Percentiles rank a stretch among this genome's conserved stretches.
These are phyloP conservation scores for Rhizoclosmatium globosum DNA, from an alignment of 192 early-diverging fungal genomes.

Conservation along the genomic window DNA sequence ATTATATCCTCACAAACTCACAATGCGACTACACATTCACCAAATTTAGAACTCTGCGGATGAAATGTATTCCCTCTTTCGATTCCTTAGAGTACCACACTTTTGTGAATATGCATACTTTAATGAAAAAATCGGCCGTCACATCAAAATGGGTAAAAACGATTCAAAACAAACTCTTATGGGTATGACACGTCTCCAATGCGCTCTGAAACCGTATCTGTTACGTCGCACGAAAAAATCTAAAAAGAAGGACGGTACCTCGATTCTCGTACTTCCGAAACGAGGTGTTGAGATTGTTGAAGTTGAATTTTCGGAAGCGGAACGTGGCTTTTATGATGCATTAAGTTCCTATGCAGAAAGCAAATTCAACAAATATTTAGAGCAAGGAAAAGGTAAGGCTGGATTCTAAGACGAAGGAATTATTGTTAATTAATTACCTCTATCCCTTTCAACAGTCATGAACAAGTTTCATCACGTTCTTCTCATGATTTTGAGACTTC, in stretches of 20 bases:
- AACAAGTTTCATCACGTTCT: conserved; percentile 46
- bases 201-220: not conserved
- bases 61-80: conserved; percentile 75
- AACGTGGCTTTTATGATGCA: conserved; percentile 19
- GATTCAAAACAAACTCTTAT: not conserved
- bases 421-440: no score
- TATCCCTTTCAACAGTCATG: conserved; percentile 32
- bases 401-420: not conserved
- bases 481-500: conserved; percentile 33
- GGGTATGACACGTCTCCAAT: conserved; percentile 5
- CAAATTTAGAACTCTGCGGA: conserved; percentile 69
- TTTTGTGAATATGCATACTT: conserved; percentile 58
- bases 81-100: conserved; percentile 70
- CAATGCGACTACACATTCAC: not conserved
- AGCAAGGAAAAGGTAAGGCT: not conserved
- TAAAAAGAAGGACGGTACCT: no score
- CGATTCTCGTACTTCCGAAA: not conserved
- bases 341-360: not conserved
- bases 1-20: not conserved
- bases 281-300: not conserved
- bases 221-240: not conserved
- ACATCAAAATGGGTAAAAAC: not conserved
- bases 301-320: not conserved
- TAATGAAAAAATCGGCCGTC: not conserved
- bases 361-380: not conserved